These are phyloP conservation scores for Candida railenensis DNA, from an alignment of 805 yeast species.

Conservation along the genomic window DNA sequence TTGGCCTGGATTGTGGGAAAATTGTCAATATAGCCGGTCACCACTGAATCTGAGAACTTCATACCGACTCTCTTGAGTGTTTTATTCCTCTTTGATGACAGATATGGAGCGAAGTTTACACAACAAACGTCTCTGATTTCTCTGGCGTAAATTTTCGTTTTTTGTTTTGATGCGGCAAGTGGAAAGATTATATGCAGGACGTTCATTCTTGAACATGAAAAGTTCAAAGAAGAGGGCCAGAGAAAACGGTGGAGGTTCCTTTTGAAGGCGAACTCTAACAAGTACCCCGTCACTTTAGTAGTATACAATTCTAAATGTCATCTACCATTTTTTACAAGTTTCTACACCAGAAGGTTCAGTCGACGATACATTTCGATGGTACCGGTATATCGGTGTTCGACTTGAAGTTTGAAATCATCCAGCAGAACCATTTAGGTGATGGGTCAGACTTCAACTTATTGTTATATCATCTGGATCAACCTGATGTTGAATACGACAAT, in stretches of 20 bases:
- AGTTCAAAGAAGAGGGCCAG: no score
- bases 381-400: conserved; percentile 96
- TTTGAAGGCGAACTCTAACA: no score
- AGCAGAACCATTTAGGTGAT: conserved; percentile 74
- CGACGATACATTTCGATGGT: conserved; percentile 87
- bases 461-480: conserved; percentile 57
- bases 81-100: no score
- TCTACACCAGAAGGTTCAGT: conserved; percentile 75
- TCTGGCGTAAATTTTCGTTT: no score
- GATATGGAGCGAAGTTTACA: no score
- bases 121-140: no score
- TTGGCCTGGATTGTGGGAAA: conserved; percentile 15
- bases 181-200: no score
- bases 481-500: conserved; percentile 72
- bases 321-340: conserved; percentile 87
- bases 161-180: no score
- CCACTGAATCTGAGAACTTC: conserved; percentile 17
- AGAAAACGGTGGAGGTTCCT: no score
- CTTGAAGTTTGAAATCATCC: conserved; percentile 83
- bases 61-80: no score
- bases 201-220: no score
- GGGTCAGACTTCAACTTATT: conserved; percentile 82
- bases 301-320: conserved; percentile 51
- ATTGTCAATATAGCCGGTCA: conserved; percentile 18
- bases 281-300: no score